Percentiles rank a stretch among this genome's conserved stretches.
These are phyloP conservation scores for Blastobotrys attinorum DNA, from an alignment of 805 yeast species.

Conservation along the genomic window DNA sequence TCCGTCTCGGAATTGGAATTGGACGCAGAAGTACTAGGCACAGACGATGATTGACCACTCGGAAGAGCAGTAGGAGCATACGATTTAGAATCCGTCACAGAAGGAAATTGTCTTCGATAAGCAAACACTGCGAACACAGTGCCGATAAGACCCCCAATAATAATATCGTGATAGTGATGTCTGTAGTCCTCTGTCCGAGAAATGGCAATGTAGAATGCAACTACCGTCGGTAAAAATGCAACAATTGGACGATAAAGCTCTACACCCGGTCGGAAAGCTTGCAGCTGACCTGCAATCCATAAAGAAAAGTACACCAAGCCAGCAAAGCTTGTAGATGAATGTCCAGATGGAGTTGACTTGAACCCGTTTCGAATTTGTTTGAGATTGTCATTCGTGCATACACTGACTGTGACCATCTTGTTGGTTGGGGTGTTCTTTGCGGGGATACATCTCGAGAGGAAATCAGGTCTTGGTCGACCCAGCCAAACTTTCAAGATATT, in stretches of 20 bases:
- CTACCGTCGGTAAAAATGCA: slow-evolving; percentile 33
- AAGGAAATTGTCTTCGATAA: slow-evolving; percentile 18
- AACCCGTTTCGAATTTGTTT: slow-evolving; percentile 40
- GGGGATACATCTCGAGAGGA: slow-evolving; percentile 78
- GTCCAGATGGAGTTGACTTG: slow-evolving; percentile 54
- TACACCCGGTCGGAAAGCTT: slow-evolving; percentile 32
- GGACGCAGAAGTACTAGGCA: too few relatives aligned
- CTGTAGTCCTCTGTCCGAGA: slow-evolving; percentile 85
- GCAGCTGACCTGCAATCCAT: slow-evolving; percentile 42
- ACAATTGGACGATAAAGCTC: slow-evolving; percentile 20
- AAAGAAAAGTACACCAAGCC: slow-evolving; percentile 41
- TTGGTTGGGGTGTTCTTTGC: slow-evolving; percentile 43
- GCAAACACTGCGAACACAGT: slow-evolving; percentile 44
- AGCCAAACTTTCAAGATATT: slow-evolving; percentile 74
- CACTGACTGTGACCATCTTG: slow-evolving; percentile 24
- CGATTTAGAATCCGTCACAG: slow-evolving; percentile 9
- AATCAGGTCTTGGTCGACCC: slow-evolving; percentile 90
- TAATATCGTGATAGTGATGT: slow-evolving; percentile 83
- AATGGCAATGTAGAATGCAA: slow-evolving; percentile 72
- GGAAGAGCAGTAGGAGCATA: slow-evolving; percentile 14
- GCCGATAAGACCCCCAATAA: slow-evolving; percentile 68
- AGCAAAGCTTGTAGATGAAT: slow-evolving; percentile 44
- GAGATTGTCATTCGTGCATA: slow-evolving; percentile 29
- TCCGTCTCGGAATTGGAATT: too few relatives aligned
- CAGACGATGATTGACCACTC: too few relatives aligned